Evolutionary conservation across 2,329 filamentous ascomycete genomes (phyloP), one percentile per base, ranked within the genome.

Genomic region (Aspergillus tanneri): DNA sequence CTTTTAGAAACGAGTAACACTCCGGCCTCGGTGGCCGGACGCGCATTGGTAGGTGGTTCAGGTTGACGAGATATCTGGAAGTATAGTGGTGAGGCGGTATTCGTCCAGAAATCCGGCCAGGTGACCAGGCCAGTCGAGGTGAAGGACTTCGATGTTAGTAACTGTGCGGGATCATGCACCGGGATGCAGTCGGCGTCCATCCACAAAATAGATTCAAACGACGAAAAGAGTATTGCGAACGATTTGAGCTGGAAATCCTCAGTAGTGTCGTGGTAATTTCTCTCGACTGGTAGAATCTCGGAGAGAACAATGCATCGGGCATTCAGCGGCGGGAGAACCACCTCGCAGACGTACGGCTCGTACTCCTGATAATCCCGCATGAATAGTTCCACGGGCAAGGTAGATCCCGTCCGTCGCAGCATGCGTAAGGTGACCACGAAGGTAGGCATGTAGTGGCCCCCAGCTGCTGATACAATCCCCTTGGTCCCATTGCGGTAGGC

Each of bases 161-260:
- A 62, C 3, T 61, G 49, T 16, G 67, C 66, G 0, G 75, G 74
- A 41, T 76, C 67, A 35, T 71, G 65, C 16, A 75, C 61, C 9
- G 80, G 78, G 57, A 82, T 80, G 51, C 72, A 73, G 57, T 83
- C 80, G 46, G 77, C 77, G 56, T 84, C 81, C 58, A 84, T 74
- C 63, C 80, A 82, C 16, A 84, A 69, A 8, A 81, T 72, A 43
- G 82, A 72, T 58, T 82, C 77, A 53, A 82, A 84, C 3, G 78
- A 77, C 1, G 80, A 82, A 51, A 82, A 77, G 3, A 84, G 66
- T n/a, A 83, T 73, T 3, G 80, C 71, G 53, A 82, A 76, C 25
- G 77, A 71, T 60, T 83, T 83, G 66, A 77, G 76, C 57, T 83
- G 80, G 57, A 73, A 81, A 41, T 16, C 6, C 6, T 34, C 30